phyloP scores from a whole-genome alignment of 1,284 basidiomycete species.

The Pseudozyma sp. region DNA sequence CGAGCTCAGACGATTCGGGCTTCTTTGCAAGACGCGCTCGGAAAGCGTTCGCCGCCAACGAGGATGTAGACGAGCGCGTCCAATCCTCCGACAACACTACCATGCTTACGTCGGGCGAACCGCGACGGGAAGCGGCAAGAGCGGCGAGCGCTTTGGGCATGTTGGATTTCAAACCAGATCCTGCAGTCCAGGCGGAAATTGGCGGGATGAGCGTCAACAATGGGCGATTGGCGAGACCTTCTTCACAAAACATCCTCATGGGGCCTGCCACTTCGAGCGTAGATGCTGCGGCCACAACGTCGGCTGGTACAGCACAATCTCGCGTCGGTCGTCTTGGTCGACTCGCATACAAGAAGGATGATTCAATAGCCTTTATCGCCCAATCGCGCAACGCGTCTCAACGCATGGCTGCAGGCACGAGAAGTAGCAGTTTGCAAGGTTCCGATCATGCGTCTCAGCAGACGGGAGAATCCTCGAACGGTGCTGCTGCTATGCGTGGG shows the following conservation, averaged over 20 bases:
- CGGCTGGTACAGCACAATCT: background rate
- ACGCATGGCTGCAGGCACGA: conserved; percentile 6
- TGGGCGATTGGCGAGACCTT: conserved; percentile 16
- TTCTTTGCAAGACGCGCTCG: conserved; percentile 34
- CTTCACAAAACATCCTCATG: conserved; percentile 28
- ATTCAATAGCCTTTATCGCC: conserved; percentile 38
- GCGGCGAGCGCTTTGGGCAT: conserved; percentile 27
- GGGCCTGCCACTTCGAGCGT: background rate
- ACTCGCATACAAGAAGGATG: conserved; percentile 51
- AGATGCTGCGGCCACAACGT: too few species aligned
- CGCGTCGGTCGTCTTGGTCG: conserved; percentile 43
- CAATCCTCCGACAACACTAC: background rate
- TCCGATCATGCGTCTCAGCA: background rate
- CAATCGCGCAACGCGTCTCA: conserved; percentile 35
- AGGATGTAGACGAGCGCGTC: conserved; percentile 5
- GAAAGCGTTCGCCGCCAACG: conserved; percentile 10
- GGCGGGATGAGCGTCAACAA: background rate
- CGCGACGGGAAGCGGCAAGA: conserved; percentile 5
- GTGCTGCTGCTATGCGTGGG: conserved; percentile 10
- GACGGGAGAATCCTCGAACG: conserved; percentile 1
- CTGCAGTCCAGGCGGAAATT: background rate
- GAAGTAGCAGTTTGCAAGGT: conserved; percentile 9
- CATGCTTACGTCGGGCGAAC: background rate
- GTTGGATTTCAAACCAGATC: conserved; percentile 19
- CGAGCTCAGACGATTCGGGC: conserved; percentile 24